phyloP scores from a whole-genome alignment of 1,139 yeast species.

The Candida freyschussii region DNA sequence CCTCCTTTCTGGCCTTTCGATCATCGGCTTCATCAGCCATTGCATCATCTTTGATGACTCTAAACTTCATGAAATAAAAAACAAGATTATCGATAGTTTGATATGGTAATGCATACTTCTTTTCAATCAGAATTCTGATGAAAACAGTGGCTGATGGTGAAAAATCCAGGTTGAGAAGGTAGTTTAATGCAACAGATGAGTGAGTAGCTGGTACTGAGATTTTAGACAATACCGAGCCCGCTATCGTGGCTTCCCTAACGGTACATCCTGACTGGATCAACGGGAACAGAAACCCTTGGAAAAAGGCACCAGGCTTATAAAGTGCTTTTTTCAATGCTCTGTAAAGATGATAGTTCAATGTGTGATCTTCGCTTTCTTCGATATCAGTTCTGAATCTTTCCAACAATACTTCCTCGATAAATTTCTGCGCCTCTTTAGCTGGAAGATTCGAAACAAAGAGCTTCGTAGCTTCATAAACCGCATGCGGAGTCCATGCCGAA shows the following conservation, averaged over 20 bases:
- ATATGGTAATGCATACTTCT: conserved; percentile 94
- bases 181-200: conserved; percentile 91
- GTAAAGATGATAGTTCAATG: conserved; percentile 84
- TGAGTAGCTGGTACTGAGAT: conserved; percentile 92
- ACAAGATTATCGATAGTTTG: conserved; percentile 94
- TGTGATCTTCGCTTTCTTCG: conserved; percentile 60
- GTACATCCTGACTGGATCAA: conserved; percentile 80
- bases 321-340: conserved; percentile 87
- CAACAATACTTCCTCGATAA: conserved; percentile 67
- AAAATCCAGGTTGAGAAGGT: conserved; percentile 78
- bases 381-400: conserved; percentile 83
- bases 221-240: conserved; percentile 84
- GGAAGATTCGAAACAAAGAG: conserved; percentile 85
- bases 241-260: conserved; percentile 90
- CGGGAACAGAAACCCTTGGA: conserved; percentile 93
- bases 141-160: conserved; percentile 87
- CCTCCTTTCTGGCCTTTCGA: conserved; percentile 35
- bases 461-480: conserved; percentile 91
- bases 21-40: conserved; percentile 34
- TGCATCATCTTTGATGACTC: conserved; percentile 46
- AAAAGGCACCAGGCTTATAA: conserved; percentile 96
- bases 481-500: conserved; percentile 93
- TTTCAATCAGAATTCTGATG: conserved; percentile 82
- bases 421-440: conserved; percentile 84
- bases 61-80: conserved; percentile 89